Conservation (phyloP, 306 rosid species). For the Cicer judaicum region DNA sequence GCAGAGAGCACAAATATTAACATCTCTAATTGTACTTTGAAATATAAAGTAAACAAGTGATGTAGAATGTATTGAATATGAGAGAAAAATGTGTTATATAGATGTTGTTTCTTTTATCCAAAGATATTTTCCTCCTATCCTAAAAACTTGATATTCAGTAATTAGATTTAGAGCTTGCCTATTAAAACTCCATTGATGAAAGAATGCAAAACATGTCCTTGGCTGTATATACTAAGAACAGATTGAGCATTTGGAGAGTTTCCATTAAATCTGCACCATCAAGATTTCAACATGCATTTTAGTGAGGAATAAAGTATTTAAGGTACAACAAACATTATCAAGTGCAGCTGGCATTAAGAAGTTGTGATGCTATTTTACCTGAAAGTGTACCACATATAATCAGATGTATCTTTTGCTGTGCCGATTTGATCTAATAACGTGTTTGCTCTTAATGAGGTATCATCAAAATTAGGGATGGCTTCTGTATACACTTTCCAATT, state of each 20-base stretch:
- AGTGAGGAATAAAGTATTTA: constrained; percentile 13
- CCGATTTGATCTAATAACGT: constrained; percentile 54
- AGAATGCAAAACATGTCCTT: constrained; percentile 73
- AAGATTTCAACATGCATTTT: constrained; percentile 33
- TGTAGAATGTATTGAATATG: constrained; percentile 10
- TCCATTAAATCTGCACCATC: constrained; percentile 35
- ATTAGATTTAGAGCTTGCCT: constrained; percentile 52
- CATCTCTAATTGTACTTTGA: constrained; percentile 19
- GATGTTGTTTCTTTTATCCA: constrained; percentile 3
- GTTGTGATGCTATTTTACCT: constrained; percentile 47
- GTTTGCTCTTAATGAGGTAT: constrained; percentile 47
- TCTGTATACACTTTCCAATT: constrained; percentile 55
- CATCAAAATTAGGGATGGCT: constrained; percentile 49
- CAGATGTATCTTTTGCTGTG: constrained; percentile 52
- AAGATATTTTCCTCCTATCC: constrained; percentile 24
- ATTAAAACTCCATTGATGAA: constrained; percentile 67
- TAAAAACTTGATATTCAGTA: constrained; percentile 2
- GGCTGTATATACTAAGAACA: constrained; percentile 56
- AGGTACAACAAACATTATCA: constrained; percentile 2
- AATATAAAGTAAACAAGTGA: constrained; percentile 3
- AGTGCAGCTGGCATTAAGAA: constrained; percentile 1
- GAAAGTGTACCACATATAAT: constrained; percentile 57
- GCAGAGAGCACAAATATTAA: constrained; percentile 30
- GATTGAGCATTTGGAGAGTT: constrained; percentile 43
- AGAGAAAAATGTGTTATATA: background rate